Evolutionary conservation across 257 asterid species (phyloP).

Genomic region (Mitragyna speciosa): DNA sequence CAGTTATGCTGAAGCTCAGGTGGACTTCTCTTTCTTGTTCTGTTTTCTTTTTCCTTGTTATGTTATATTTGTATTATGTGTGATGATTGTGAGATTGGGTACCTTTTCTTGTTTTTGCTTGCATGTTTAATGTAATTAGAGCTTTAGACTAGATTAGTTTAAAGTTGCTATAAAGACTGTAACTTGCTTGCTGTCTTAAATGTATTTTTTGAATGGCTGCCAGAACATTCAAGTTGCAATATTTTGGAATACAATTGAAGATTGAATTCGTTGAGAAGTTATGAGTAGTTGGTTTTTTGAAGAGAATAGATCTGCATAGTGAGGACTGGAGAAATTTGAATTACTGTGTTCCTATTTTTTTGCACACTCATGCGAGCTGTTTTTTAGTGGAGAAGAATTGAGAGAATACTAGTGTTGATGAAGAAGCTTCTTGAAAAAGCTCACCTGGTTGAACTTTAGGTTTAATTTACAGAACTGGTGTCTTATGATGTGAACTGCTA

Average conservation of each 20-base stretch:
- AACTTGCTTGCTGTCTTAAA: neutral
- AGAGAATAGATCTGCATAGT: neutral
- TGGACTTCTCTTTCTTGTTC: conserved; percentile 20
- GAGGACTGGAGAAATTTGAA: neutral
- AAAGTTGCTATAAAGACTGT: neutral
- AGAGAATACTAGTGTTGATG: neutral
- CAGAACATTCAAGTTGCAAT: too few species aligned
- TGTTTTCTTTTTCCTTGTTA: neutral
- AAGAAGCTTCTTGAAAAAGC: neutral
- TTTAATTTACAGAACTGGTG: neutral
- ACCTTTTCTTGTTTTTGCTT: neutral
- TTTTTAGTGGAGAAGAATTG: neutral
- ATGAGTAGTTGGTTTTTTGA: neutral
- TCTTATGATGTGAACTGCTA: neutral
- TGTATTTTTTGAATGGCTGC: neutral
- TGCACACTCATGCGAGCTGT: neutral
- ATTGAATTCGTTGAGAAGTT: neutral
- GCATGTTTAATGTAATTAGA: neutral
- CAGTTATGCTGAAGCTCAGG: conserved; percentile 95
- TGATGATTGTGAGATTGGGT: neutral
- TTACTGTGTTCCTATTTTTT: neutral
- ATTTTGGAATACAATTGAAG: neutral
- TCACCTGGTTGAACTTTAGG: neutral
- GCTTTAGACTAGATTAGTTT: neutral
- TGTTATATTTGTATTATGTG: neutral